Base-by-base conservation (phyloP, 1,284 basidiomycete species). In the Singerocomus inundabilis region DNA sequence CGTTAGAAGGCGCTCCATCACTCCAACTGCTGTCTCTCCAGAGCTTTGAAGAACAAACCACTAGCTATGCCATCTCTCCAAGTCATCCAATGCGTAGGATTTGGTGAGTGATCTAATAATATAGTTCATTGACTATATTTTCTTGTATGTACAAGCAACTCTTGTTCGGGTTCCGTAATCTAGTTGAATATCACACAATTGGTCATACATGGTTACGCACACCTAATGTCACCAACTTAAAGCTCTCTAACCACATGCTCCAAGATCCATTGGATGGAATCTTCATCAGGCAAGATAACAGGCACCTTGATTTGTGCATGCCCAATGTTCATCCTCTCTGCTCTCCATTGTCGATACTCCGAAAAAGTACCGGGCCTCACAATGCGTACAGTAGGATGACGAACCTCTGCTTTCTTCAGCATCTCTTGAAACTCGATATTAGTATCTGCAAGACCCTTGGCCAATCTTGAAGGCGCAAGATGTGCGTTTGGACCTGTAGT, bases 301-400 rank as follows among this genome's bases (percentile, higher is more conserved):
- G 56, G 56, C 6, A 57, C 44, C 38, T 58, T 58, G 4, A 47
- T 35, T 38, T 57, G 53, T 6, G 49, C 53, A 16, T 44, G 29
- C 5, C 46, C 56, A 6, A 39, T 18, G 5, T 24, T 33, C 41
- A 48, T 28, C 5, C 3, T 30, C 29, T 49, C 52, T 6, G 18
- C 38, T 18, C 13, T 51, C 53, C 52, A 58, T 21, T 26, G 36
- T 18, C 56, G 53, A 16, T 51, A 57, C 16, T 48, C 49, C 2
- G 16, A 13, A 39, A 57, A 57, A 1, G 56, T 57, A 25, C 53
- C 24, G 44, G 35, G 0, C 30, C 15, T 32, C 21, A 55, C 40
- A 8, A 55, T 31, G 11, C 47, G 44, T 2, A 47, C 41, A 3
- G 40, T 55, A 8, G 53, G 53, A 8, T 32, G n/a, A 18, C 45